Conservation (phyloP, 2,329 filamentous ascomycete species). For the Penicillium vulpinum region DNA sequence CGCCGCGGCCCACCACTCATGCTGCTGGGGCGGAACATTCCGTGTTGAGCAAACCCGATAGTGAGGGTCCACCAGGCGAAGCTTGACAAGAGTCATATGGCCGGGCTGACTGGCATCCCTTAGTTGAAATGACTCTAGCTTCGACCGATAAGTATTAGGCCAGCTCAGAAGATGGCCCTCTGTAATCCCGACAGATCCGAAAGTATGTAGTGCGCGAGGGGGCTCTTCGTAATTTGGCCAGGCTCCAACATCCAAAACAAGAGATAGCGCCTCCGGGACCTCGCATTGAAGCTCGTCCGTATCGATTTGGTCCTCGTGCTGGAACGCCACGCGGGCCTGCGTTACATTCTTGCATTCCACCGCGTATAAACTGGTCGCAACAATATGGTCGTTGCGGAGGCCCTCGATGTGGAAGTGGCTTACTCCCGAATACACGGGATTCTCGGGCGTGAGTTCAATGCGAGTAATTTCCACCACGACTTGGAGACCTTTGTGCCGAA, state of each 20-base stretch:
- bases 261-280: background rate
- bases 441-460: background rate
- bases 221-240: background rate
- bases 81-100: background rate
- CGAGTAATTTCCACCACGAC: background rate
- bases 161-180: background rate
- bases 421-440: background rate
- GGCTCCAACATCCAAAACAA: background rate
- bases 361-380: background rate
- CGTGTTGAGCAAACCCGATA: background rate
- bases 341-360: background rate
- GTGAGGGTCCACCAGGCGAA: background rate
- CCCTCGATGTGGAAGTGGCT: background rate
- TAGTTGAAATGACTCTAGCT: background rate
- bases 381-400: background rate
- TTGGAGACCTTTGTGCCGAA: background rate
- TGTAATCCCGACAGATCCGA: background rate
- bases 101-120: background rate
- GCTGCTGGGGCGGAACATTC: background rate
- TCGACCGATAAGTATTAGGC: background rate
- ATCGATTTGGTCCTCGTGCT: constrained; percentile 1
- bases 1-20: background rate
- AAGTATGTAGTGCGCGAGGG: background rate
- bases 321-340: background rate
- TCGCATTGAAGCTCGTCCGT: background rate